These are phyloP conservation scores for Physocladia obscura DNA, from an alignment of 192 early-diverging fungal species.

Conservation along the genomic window DNA sequence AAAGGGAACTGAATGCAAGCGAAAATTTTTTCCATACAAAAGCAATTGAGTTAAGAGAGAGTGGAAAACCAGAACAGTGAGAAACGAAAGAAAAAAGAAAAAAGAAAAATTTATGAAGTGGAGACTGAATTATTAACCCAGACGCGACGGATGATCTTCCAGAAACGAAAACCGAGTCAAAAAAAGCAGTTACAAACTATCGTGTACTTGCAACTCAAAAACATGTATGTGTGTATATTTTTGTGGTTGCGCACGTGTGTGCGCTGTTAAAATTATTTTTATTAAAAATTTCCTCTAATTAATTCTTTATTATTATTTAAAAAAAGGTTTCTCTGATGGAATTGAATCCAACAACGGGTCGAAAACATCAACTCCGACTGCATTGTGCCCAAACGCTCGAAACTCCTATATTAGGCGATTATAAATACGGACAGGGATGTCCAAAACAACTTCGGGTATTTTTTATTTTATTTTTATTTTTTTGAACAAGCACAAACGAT, in stretches of 20 bases:
- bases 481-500: neutral
- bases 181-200: constrained; percentile 35
- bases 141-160: constrained; percentile 20
- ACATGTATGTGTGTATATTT: neutral
- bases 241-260: too few relatives aligned
- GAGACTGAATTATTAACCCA: too few relatives aligned
- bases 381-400: constrained; percentile 38
- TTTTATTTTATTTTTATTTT: neutral
- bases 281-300: neutral
- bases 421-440: constrained; percentile 45
- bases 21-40: too few relatives aligned
- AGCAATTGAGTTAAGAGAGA: too few relatives aligned
- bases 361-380: constrained; percentile 52
- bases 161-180: constrained; percentile 5
- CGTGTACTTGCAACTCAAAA: constrained; percentile 15
- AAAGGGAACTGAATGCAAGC: too few relatives aligned
- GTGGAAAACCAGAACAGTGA: too few relatives aligned
- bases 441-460: constrained; percentile 32
- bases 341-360: constrained; percentile 41
- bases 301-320: neutral
- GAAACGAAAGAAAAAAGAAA: too few relatives aligned
- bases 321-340: constrained; percentile 31
- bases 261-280: neutral
- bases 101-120: too few relatives aligned
- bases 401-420: constrained; percentile 45